A percentile compares a stretch with the other conserved stretches of the same genome.
Conservation (phyloP, 495 filamentous ascomycete genomes). For the Penicillium waksmanii region DNA sequence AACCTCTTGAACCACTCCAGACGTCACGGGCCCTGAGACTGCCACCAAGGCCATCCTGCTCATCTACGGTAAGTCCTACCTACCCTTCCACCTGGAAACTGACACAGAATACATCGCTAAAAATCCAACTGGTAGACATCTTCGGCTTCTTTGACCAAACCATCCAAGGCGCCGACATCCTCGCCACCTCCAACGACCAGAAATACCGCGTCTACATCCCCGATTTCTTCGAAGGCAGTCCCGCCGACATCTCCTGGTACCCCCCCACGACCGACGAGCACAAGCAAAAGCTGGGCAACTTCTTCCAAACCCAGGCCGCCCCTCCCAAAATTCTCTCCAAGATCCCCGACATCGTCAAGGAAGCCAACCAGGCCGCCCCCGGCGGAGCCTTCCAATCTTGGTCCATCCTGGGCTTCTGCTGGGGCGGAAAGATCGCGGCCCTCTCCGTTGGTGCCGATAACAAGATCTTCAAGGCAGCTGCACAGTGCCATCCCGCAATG, state of each 20-base stretch:
- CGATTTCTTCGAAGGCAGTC: constrained; percentile 59
- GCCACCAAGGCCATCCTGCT: constrained; percentile 58
- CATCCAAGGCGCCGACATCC: constrained; percentile 61
- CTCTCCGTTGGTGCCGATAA: constrained; percentile 59
- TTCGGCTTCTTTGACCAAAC: constrained; percentile 61
- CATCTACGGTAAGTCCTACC: constrained; percentile 45
- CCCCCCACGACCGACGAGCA: constrained; percentile 84
- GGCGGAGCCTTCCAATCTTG: constrained; percentile 64
- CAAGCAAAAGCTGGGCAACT: constrained; percentile 70
- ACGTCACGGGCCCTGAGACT: constrained; percentile 55
- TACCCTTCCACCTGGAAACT: no score
- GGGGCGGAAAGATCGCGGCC: constrained; percentile 84
- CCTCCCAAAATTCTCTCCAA: constrained; percentile 64
- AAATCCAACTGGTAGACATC: constrained; percentile 33
- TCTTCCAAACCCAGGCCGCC: constrained; percentile 73
- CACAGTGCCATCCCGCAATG: constrained; percentile 84
- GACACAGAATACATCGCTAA: neutral
- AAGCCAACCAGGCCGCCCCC: constrained; percentile 52
- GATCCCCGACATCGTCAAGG: constrained; percentile 63
- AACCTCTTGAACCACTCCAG: constrained; percentile 27
- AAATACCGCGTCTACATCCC: constrained; percentile 62
- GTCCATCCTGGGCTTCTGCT: constrained; percentile 93
- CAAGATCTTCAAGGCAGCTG: constrained; percentile 68
- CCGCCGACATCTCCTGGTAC: constrained; percentile 56
- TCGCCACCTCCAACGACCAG: constrained; percentile 48